These are phyloP conservation scores for Ophiostoma populinum DNA, from an alignment of 2,329 filamentous ascomycete species.

Conservation along the genomic window DNA sequence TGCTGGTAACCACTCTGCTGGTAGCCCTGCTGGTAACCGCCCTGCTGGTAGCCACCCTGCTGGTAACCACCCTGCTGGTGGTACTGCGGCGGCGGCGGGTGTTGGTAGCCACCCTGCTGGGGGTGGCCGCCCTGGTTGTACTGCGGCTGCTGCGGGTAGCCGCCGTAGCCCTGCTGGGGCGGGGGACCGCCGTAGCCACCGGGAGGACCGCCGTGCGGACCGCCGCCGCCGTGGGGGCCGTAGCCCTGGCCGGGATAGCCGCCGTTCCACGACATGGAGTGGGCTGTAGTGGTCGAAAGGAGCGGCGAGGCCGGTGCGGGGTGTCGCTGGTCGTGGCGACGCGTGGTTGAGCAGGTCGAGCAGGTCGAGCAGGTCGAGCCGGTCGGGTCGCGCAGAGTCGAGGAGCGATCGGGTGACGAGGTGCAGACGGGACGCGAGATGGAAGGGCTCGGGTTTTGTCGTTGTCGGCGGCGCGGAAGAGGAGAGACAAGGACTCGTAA, in stretches of 20 bases:
- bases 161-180: constrained; percentile 1
- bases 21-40: constrained; percentile 7
- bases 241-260: constrained; percentile 14
- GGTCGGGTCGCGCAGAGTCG: no score
- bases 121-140: constrained; percentile 11
- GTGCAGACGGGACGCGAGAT: no score
- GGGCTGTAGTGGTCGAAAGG: not conserved
- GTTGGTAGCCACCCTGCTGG: constrained; percentile 6
- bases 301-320: not conserved
- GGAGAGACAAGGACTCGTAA: constrained; percentile 1
- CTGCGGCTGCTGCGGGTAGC: constrained; percentile 20
- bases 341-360: no score
- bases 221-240: constrained; percentile 11
- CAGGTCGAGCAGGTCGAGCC: no score
- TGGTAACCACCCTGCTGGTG: not conserved
- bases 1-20: constrained; percentile 8
- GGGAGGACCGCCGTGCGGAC: constrained; percentile 7
- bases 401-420: no score
- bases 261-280: constrained; percentile 6
- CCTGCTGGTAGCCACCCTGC: constrained; percentile 3
- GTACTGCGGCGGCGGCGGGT: not conserved
- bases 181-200: constrained; percentile 9
- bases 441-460: no score
- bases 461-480: no score
- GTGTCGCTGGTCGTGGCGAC: no score